A percentile compares a stretch with the other conserved stretches of the same genome.
phyloP scores from a whole-genome alignment of 768 basidiomycete genomes.

The Suillus weaverae region DNA sequence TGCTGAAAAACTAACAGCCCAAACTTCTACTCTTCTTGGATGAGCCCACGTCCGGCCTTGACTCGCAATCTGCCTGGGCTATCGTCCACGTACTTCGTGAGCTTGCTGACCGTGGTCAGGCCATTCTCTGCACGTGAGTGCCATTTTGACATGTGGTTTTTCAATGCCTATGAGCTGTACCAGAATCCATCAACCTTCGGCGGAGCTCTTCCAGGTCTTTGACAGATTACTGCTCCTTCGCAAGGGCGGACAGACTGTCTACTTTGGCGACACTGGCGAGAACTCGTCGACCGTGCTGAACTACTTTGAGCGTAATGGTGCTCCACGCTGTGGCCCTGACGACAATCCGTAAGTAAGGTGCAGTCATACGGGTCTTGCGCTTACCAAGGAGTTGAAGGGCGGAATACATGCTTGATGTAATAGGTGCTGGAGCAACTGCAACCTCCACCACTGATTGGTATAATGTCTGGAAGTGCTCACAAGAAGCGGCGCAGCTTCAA shows the following conservation, averaged over 20 bases:
- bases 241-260: slow-evolving; percentile 73
- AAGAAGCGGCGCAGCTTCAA: slow-evolving; percentile 39
- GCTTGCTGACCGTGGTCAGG: slow-evolving; percentile 79
- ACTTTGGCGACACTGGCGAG: slow-evolving; percentile 67
- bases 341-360: slow-evolving; percentile 59
- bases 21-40: slow-evolving; percentile 82
- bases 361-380: slow-evolving; percentile 47
- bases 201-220: slow-evolving; percentile 79
- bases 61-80: slow-evolving; percentile 86
- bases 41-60: slow-evolving; percentile 89
- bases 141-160: not conserved
- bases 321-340: slow-evolving; percentile 52
- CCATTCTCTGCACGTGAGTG: slow-evolving; percentile 84
- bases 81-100: slow-evolving; percentile 73
- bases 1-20: slow-evolving; percentile 43
- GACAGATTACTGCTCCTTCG: slow-evolving; percentile 76
- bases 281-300: slow-evolving; percentile 62
- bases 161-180: not conserved
- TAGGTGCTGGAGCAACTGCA: slow-evolving; percentile 74
- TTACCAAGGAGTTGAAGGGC: slow-evolving; percentile 40
- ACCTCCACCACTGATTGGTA: slow-evolving; percentile 59
- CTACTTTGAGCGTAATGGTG: slow-evolving; percentile 76
- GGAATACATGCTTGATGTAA: slow-evolving; percentile 70
- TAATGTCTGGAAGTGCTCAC: slow-evolving; percentile 54
- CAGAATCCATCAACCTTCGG: slow-evolving; percentile 52